phyloP scores from a whole-genome alignment of 2,329 filamentous ascomycete genomes.

The Dactylellina drechsleri region DNA sequence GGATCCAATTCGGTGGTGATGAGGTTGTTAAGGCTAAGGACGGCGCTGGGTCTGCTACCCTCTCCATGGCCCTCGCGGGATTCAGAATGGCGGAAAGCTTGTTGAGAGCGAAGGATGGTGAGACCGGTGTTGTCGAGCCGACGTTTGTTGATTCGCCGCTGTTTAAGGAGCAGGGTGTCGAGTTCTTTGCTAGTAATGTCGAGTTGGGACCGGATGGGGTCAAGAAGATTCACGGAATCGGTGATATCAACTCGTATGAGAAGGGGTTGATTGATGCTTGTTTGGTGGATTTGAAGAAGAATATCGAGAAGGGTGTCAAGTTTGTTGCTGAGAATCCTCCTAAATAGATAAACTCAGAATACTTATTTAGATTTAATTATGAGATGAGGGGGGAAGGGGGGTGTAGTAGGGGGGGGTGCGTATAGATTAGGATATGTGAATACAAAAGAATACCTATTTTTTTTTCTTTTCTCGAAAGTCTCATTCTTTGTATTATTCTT shows the following conservation, averaged over 20 bases:
- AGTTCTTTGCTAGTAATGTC: constrained; percentile 95
- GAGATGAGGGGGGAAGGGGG: neutral
- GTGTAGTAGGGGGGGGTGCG: neutral
- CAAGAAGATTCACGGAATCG: constrained; percentile 89
- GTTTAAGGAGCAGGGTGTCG: constrained; percentile 97
- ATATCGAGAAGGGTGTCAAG: constrained; percentile 58
- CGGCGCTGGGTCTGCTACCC: constrained; percentile 93
- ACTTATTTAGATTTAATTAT: constrained; percentile 7
- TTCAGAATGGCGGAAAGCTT: constrained; percentile 85
- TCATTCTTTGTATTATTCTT: constrained; percentile 10
- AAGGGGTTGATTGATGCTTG: constrained; percentile 87
- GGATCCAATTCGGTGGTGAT: constrained; percentile 98
- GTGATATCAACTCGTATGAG: constrained; percentile 85
- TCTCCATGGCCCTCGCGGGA: constrained; percentile 99
- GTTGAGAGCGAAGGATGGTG: constrained; percentile 89
- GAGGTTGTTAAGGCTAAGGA: constrained; percentile 99
- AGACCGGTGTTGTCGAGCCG: constrained; percentile 95
- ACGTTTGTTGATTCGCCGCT: constrained; percentile 96
- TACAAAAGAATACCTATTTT: constrained; percentile 13
- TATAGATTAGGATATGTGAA: neutral
- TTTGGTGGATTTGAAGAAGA: constrained; percentile 82
- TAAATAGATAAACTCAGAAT: constrained; percentile 13
- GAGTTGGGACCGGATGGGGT: constrained; percentile 97
- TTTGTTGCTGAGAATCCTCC: constrained; percentile 57
- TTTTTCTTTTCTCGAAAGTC: constrained; percentile 9